phyloP scores from a whole-genome alignment of 2,329 filamentous ascomycete genomes.

The Cercospora berteroae region DNA sequence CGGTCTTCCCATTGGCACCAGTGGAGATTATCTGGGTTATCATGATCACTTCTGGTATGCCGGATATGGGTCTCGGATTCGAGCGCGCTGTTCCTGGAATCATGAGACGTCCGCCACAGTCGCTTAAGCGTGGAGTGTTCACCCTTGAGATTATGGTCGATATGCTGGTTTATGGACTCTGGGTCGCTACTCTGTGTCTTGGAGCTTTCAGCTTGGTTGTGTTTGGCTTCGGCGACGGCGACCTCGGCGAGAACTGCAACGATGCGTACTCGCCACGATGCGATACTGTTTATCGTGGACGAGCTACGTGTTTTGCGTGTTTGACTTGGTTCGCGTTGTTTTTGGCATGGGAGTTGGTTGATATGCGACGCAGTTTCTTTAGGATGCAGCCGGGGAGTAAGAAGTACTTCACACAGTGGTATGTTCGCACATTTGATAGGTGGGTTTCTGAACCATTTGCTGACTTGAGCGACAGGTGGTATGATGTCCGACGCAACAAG shows the following conservation, averaged over 20 bases:
- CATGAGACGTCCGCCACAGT: slow-evolving; percentile 75
- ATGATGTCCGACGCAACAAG: slow-evolving; percentile 68
- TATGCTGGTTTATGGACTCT: slow-evolving; percentile 73
- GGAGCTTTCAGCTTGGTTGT: slow-evolving; percentile 63
- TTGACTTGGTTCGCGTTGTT: slow-evolving; percentile 75
- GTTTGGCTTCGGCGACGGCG: slow-evolving; percentile 54
- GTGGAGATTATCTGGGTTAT: slow-evolving; percentile 83
- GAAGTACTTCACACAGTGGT: slow-evolving; percentile 59
- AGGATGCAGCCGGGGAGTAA: slow-evolving; percentile 64
- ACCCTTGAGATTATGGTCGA: slow-evolving; percentile 73
- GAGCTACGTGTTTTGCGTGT: slow-evolving; percentile 70
- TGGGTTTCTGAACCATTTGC: background rate
- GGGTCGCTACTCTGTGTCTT: slow-evolving; percentile 67
- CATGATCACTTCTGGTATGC: slow-evolving; percentile 81
- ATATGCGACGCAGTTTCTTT: slow-evolving; percentile 71
- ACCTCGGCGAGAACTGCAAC: slow-evolving; percentile 61
- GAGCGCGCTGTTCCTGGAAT: slow-evolving; percentile 73
- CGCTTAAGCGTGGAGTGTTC: slow-evolving; percentile 66
- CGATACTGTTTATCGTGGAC: slow-evolving; percentile 65
- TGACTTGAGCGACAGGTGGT: slow-evolving; percentile 41
- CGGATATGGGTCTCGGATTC: slow-evolving; percentile 80
- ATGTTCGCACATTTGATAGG: background rate
- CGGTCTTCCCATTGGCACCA: slow-evolving; percentile 80
- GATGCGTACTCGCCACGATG: slow-evolving; percentile 54
- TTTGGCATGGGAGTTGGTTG: slow-evolving; percentile 73